Evolutionary conservation across 257 asterid species (phyloP).

Genomic region (Forsythia suspensa): DNA sequence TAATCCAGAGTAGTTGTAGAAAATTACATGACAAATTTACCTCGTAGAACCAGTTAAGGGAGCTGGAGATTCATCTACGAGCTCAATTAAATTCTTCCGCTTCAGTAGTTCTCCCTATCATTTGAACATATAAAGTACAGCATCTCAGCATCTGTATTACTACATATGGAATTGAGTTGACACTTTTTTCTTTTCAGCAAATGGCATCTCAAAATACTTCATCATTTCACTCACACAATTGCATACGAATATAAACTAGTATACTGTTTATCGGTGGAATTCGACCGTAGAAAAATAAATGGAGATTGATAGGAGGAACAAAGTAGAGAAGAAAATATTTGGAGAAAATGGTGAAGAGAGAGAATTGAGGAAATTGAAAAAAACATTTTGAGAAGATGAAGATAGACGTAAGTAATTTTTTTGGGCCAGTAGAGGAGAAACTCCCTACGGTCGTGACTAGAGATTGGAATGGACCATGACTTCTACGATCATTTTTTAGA

Average conservation of each 20-base stretch:
- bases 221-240: neutral
- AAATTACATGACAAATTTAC: slow-evolving; percentile 32
- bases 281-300: too few relatives aligned
- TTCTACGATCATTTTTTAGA: neutral
- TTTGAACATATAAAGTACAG: slow-evolving; percentile 6
- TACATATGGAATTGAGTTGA: slow-evolving; percentile 1
- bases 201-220: slow-evolving; percentile 2
- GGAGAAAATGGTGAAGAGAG: too few relatives aligned
- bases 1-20: neutral
- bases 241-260: neutral
- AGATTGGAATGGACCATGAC: neutral
- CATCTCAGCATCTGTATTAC: neutral
- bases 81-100: slow-evolving; percentile 44
- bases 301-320: too few relatives aligned
- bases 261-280: too few relatives aligned
- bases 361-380: too few relatives aligned
- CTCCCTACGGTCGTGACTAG: too few relatives aligned
- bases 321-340: too few relatives aligned
- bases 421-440: too few relatives aligned
- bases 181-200: slow-evolving; percentile 15
- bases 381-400: too few relatives aligned
- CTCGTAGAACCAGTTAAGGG: slow-evolving; percentile 32
- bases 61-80: slow-evolving; percentile 49
- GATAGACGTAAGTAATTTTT: too few relatives aligned
- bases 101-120: slow-evolving; percentile 80